Evolutionary conservation across 2,329 filamentous ascomycete species (phyloP).

Genomic region (Akanthomyces muscarius): DNA sequence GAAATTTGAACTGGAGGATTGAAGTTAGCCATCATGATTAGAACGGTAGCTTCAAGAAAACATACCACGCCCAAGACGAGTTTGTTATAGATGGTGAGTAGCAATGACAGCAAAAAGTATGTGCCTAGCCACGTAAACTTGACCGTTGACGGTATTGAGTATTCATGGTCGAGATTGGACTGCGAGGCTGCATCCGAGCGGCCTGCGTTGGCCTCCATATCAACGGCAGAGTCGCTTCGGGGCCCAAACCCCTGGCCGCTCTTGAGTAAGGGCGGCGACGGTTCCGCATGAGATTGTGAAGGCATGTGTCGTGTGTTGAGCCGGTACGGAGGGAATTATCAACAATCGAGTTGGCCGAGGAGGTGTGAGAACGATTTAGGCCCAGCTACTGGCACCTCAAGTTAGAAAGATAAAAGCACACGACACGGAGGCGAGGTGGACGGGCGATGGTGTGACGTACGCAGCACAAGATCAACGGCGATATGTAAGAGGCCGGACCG

Average conservation of each 20-base stretch:
- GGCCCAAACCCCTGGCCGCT: neutral
- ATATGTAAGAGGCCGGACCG: neutral
- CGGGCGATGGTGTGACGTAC: neutral
- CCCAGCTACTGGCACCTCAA: neutral
- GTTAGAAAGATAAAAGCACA: neutral
- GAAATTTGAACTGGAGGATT: slow-evolving; percentile 48
- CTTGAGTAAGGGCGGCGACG: slow-evolving; percentile 26
- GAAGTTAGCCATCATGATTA: neutral
- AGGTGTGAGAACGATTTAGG: neutral
- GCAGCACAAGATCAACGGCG: neutral
- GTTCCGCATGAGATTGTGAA: slow-evolving; percentile 30
- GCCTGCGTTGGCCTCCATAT: slow-evolving; percentile 31
- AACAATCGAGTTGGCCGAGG: neutral
- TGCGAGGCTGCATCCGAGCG: slow-evolving; percentile 27
- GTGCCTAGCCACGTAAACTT: slow-evolving; percentile 48
- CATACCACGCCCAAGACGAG: slow-evolving; percentile 49
- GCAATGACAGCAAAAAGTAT: slow-evolving; percentile 47
- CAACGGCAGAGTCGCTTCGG: slow-evolving; percentile 22
- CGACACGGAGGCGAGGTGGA: neutral
- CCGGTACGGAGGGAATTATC: neutral
- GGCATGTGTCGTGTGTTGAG: slow-evolving; percentile 26
- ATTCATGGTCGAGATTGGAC: slow-evolving; percentile 41
- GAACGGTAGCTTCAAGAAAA: slow-evolving; percentile 12
- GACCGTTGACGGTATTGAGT: slow-evolving; percentile 40
- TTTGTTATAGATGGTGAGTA: slow-evolving; percentile 57